Evolutionary conservation across 176 grass and related monocot genomes (phyloP).

Genomic region (Pharus latifolius): DNA sequence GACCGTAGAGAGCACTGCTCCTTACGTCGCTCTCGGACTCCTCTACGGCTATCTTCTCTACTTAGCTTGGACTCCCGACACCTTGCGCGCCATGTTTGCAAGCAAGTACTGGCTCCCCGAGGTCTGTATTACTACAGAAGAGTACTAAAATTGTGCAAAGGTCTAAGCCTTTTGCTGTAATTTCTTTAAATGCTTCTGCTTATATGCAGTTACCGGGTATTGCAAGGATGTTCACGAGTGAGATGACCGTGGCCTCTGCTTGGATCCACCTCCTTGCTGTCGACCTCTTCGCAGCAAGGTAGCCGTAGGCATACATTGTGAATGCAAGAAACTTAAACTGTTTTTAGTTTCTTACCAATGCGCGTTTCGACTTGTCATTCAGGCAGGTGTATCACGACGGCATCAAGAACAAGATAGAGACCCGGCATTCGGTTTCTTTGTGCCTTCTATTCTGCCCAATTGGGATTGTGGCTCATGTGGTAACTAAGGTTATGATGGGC

Average conservation of each 20-base stretch:
- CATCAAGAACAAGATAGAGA: constrained; percentile 77
- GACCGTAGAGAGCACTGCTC: constrained; percentile 67
- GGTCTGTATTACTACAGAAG: constrained; percentile 6
- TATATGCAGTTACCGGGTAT: constrained; percentile 52
- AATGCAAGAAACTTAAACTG: too few species aligned
- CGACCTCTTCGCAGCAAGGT: constrained; percentile 87
- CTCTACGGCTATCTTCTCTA: constrained; percentile 86
- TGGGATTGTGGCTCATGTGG: constrained; percentile 53
- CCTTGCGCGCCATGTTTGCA: constrained; percentile 66
- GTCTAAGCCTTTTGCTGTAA: not conserved
- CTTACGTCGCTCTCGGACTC: constrained; percentile 57
- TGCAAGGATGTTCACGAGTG: constrained; percentile 76
- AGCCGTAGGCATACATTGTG: not conserved
- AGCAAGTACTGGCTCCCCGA: constrained; percentile 97
- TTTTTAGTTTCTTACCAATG: not conserved
- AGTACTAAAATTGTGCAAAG: not conserved
- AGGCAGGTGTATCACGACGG: constrained; percentile 97
- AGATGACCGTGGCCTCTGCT: constrained; percentile 83
- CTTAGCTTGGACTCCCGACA: constrained; percentile 90
- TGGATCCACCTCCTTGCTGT: constrained; percentile 99
- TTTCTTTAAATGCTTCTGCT: not conserved
- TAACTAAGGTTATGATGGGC: constrained; percentile 51
- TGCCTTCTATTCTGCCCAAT: constrained; percentile 92
- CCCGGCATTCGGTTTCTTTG: constrained; percentile 74
- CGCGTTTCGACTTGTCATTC: constrained; percentile 3